These are phyloP conservation scores for Helotiales sp. DNA, from an alignment of 2,329 filamentous ascomycete genomes.

Conservation along the genomic window DNA sequence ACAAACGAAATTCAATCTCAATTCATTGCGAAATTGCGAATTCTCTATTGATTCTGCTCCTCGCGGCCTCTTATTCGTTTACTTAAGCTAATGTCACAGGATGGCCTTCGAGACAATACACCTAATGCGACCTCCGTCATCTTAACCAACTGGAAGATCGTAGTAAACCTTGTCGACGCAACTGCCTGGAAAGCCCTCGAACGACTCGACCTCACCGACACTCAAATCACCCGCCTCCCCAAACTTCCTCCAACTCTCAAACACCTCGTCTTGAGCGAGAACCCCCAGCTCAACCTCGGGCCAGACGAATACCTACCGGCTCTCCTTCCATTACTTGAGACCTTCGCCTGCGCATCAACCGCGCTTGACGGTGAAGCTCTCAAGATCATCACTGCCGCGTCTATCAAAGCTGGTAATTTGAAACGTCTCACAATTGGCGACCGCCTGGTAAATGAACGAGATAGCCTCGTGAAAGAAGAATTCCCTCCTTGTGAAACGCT, in stretches of 20 bases:
- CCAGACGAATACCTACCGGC: constrained; percentile 7
- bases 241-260: constrained; percentile 37
- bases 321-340: constrained; percentile 38
- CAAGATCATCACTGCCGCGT: constrained; percentile 25
- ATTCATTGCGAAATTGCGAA: too few relatives aligned
- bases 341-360: constrained; percentile 34
- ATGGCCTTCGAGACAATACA: constrained; percentile 26
- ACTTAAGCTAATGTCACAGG: constrained; percentile 23
- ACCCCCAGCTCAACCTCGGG: constrained; percentile 19
- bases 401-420: constrained; percentile 34
- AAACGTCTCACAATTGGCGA: constrained; percentile 35
- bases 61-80: too few relatives aligned
- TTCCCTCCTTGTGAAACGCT: constrained; percentile 36
- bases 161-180: constrained; percentile 16
- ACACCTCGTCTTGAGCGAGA: constrained; percentile 35
- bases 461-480: constrained; percentile 20
- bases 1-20: not conserved
- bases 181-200: constrained; percentile 30
- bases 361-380: constrained; percentile 20
- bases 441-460: constrained; percentile 15
- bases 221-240: constrained; percentile 27
- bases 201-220: constrained; percentile 35
- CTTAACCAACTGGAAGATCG: constrained; percentile 29
- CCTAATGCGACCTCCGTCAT: constrained; percentile 31
- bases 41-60: too few relatives aligned